These are phyloP conservation scores for Lentinula novae-zelandiae DNA, from an alignment of 1,284 basidiomycete genomes.

Conservation along the genomic window DNA sequence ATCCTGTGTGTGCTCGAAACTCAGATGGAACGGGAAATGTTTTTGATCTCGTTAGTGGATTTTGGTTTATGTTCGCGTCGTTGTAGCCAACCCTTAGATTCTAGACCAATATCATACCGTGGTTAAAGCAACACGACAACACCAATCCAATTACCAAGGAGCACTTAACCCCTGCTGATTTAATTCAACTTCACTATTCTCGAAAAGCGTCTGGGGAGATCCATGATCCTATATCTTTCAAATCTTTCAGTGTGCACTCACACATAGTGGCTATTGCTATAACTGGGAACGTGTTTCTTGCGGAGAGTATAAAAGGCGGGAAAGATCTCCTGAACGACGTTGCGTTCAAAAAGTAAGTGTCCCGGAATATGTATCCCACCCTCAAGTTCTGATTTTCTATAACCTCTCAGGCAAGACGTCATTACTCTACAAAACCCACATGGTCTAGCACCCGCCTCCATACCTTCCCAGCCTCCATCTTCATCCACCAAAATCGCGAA, in stretches of 20 bases:
- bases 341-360: constrained; percentile 74
- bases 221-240: constrained; percentile 91
- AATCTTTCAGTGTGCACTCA: constrained; percentile 87
- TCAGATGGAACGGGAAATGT: constrained; percentile 71
- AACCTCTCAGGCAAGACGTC: constrained; percentile 67
- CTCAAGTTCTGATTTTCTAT: constrained; percentile 6
- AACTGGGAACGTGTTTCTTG: constrained; percentile 89
- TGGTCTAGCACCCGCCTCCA: constrained; percentile 57
- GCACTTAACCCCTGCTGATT: constrained; percentile 70
- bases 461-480: constrained; percentile 22
- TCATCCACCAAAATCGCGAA: constrained; percentile 31
- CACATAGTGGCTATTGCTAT: constrained; percentile 88
- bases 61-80: background rate
- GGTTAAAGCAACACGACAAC: constrained; percentile 65
- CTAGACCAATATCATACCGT: constrained; percentile 62
- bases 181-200: constrained; percentile 88
- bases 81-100: constrained; percentile 57
- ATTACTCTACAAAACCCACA: constrained; percentile 92
- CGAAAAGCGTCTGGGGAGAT: constrained; percentile 77
- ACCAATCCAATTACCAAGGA: constrained; percentile 87
- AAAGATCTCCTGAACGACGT: constrained; percentile 85
- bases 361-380: constrained; percentile 1
- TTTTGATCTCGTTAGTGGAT: constrained; percentile 46
- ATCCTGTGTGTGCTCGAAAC: constrained; percentile 86
- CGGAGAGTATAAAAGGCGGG: constrained; percentile 87